phyloP scores from a whole-genome alignment of 495 filamentous ascomycete genomes.

The Ramalina peruviana region DNA sequence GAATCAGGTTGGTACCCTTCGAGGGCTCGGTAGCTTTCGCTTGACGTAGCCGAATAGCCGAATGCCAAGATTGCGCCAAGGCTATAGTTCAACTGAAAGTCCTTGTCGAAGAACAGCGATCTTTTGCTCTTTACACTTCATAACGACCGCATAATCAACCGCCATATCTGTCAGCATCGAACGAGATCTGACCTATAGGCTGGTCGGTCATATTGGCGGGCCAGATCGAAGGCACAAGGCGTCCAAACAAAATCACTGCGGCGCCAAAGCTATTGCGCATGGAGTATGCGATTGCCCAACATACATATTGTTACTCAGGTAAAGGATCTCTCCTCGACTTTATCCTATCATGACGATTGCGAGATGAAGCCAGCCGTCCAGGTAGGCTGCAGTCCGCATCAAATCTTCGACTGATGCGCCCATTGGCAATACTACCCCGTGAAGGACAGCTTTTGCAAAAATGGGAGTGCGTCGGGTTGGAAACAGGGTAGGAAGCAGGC shows the following conservation, averaged over 20 bases:
- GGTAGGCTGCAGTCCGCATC: slow-evolving; percentile 65
- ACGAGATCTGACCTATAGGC: slow-evolving; percentile 10
- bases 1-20: too few species aligned
- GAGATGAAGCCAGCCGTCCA: slow-evolving; percentile 84
- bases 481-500: slow-evolving; percentile 68
- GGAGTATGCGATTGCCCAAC: slow-evolving; percentile 9
- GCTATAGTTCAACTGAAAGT: too few species aligned
- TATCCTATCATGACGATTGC: slow-evolving; percentile 63
- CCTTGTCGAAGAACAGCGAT: too few species aligned
- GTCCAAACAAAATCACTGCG: slow-evolving; percentile 10
- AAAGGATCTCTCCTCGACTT: background rate
- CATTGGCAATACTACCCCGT: slow-evolving; percentile 79
- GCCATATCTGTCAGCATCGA: slow-evolving; percentile 6
- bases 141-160: slow-evolving; percentile 17
- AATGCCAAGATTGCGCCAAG: too few species aligned
- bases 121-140: slow-evolving; percentile 13
- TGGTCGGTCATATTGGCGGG: slow-evolving; percentile 22
- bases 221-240: slow-evolving; percentile 10
- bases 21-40: background rate
- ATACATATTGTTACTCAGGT: slow-evolving; percentile 1
- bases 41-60: background rate
- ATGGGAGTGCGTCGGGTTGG: slow-evolving; percentile 73
- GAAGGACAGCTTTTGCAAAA: slow-evolving; percentile 80
- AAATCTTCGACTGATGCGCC: slow-evolving; percentile 72
- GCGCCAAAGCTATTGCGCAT: slow-evolving; percentile 6